Percentiles rank a stretch among this genome's conserved stretches.
These are phyloP conservation scores for Globisporangium canariense DNA, from an alignment of 352 stramenopile species.

Conservation along the genomic window DNA sequence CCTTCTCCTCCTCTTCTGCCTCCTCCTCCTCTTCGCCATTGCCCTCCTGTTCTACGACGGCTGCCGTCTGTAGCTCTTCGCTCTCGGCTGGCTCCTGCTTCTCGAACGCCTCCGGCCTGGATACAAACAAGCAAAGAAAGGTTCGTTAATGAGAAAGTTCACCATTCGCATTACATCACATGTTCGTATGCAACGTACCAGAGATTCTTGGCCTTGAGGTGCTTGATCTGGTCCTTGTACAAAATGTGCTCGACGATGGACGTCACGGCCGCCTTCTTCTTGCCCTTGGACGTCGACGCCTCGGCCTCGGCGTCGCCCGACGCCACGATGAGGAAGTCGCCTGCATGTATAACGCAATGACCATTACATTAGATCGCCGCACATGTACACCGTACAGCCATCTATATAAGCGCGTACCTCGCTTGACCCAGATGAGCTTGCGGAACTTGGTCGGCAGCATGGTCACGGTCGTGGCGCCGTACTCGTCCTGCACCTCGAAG, in stretches of 20 bases:
- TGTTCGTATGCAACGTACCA: constrained; percentile 50
- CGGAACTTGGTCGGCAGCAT: constrained; percentile 98
- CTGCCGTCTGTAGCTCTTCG: not conserved
- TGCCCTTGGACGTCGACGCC: constrained; percentile 75
- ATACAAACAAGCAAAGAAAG: not conserved
- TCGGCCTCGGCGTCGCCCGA: constrained; percentile 65
- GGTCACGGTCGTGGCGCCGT: constrained; percentile 75
- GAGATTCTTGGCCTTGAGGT: constrained; percentile 92
- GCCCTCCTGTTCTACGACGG: not conserved
- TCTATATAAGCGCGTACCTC: constrained; percentile 30
- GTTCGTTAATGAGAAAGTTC: not conserved
- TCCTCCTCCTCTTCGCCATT: constrained; percentile 12
- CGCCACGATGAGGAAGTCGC: constrained; percentile 95
- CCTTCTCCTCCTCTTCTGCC: constrained; percentile 18
- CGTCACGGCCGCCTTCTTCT: constrained; percentile 88
- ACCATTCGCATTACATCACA: not conserved
- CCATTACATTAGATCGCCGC: not conserved
- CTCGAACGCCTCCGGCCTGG: constrained; percentile 61
- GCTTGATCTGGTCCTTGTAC: constrained; percentile 98
- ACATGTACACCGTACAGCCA: not conserved
- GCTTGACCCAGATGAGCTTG: constrained; percentile 99
- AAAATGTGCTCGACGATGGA: constrained; percentile 95
- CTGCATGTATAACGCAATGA: constrained; percentile 19
- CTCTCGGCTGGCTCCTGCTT: constrained; percentile 15
- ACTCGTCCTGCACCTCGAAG: constrained; percentile 89